phyloP scores from a whole-genome alignment of 495 filamentous ascomycete genomes.

The Hypoxylon trugodes region DNA sequence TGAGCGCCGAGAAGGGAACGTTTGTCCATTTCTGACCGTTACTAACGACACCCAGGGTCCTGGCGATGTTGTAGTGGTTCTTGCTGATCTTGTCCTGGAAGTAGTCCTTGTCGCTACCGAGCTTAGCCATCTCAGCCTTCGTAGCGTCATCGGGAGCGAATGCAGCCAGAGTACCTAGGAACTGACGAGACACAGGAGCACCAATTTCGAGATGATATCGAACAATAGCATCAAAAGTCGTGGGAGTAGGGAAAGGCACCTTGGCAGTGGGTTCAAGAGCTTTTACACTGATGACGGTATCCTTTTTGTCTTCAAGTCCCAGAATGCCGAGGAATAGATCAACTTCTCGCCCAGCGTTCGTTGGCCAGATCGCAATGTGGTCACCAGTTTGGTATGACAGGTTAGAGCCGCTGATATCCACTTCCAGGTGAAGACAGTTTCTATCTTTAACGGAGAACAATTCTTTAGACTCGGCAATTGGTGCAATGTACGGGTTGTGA shows the following conservation, averaged over 20 bases:
- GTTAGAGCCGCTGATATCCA: conserved; percentile 86
- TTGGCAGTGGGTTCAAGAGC: conserved; percentile 94
- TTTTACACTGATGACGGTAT: conserved; percentile 89
- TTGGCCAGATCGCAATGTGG: conserved; percentile 97
- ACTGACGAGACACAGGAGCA: conserved; percentile 95
- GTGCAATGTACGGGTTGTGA: conserved; percentile 96
- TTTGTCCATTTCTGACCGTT: conserved; percentile 76
- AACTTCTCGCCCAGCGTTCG: conserved; percentile 91
- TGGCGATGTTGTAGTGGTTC: conserved; percentile 88
- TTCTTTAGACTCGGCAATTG: conserved; percentile 89
- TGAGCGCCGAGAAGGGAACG: conserved; percentile 92
- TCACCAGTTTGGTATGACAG: conserved; percentile 95
- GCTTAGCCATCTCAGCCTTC: conserved; percentile 86
- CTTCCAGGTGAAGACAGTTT: conserved; percentile 97
- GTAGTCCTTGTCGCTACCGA: conserved; percentile 94
- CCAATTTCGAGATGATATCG: conserved; percentile 98
- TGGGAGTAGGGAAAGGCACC: conserved; percentile 96
- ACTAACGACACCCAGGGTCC: conserved; percentile 80
- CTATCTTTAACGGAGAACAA: conserved; percentile 90
- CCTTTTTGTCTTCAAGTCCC: conserved; percentile 75
- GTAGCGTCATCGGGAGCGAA: conserved; percentile 87
- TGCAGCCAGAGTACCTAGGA: conserved; percentile 82
- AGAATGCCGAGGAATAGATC: conserved; percentile 87
- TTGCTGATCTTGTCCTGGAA: conserved; percentile 88
- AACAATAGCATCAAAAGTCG: conserved; percentile 91